phyloP scores from a whole-genome alignment of 2,329 filamentous ascomycete genomes.

The Scorias spongiosa region DNA sequence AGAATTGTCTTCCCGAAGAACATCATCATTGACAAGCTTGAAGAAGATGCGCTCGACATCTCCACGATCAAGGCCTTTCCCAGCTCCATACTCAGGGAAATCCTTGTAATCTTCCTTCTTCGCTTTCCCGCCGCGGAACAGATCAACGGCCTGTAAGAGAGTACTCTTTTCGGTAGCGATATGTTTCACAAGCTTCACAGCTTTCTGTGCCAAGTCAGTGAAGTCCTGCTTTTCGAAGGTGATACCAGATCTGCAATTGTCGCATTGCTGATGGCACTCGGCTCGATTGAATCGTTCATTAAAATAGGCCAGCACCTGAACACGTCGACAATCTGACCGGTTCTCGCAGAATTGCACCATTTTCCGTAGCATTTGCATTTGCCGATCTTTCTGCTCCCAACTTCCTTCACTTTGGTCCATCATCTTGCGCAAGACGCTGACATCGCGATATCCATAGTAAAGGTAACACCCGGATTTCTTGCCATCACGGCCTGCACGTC shows the following conservation, averaged over 20 bases:
- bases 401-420: conserved; percentile 69
- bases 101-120: conserved; percentile 37
- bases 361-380: conserved; percentile 68
- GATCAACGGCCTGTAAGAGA: conserved; percentile 66
- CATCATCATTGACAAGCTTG: conserved; percentile 56
- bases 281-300: conserved; percentile 62
- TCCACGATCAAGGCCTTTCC: conserved; percentile 52
- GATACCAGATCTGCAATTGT: conserved; percentile 69
- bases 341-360: conserved; percentile 87
- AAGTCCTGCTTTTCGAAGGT: conserved; percentile 63
- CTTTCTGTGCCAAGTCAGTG: conserved; percentile 56
- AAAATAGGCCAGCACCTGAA: conserved; percentile 87
- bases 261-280: conserved; percentile 62
- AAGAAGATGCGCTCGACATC: conserved; percentile 78
- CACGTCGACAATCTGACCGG: conserved; percentile 68
- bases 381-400: conserved; percentile 65
- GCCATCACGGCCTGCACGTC: conserved; percentile 83
- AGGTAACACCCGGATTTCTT: conserved; percentile 77
- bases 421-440: conserved; percentile 57
- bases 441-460: conserved; percentile 72
- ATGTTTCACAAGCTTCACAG: conserved; percentile 50
- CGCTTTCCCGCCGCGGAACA: conserved; percentile 56
- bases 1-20: conserved; percentile 47
- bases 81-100: conserved; percentile 49
- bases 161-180: conserved; percentile 49